These are phyloP conservation scores for Cymbopogon flexuosus DNA, from an alignment of 202 grass and related monocot genomes.

Conservation along the genomic window DNA sequence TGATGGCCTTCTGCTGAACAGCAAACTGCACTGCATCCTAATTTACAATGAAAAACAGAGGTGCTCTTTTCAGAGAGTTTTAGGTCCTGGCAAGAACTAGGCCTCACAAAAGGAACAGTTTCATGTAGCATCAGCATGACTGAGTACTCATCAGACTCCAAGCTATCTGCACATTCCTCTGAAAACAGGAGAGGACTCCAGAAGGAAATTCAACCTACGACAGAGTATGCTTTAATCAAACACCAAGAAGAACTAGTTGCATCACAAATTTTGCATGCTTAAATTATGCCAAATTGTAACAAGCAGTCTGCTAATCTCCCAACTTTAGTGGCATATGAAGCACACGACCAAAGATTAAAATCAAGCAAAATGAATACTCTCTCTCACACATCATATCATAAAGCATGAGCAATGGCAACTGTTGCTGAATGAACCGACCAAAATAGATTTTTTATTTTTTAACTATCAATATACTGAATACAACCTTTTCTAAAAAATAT, in stretches of 20 bases:
- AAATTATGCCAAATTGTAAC: not conserved
- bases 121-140: conserved; percentile 44
- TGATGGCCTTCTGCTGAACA: conserved; percentile 39
- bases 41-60: not conserved
- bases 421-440: not conserved
- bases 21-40: conserved; percentile 28
- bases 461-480: no score
- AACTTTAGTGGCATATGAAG: not conserved
- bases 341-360: not conserved
- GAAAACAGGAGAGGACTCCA: not conserved
- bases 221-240: conserved; percentile 17
- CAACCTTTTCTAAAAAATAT: no score
- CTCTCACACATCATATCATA: not conserved
- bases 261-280: not conserved
- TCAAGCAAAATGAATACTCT: not conserved
- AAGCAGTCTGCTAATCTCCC: not conserved
- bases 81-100: conserved; percentile 28
- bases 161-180: conserved; percentile 28
- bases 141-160: conserved; percentile 38
- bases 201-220: conserved; percentile 20
- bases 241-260: not conserved
- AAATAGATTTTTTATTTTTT: not conserved
- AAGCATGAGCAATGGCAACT: not conserved
- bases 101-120: conserved; percentile 22
- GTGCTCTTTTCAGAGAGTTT: conserved; percentile 15